phyloP scores from a whole-genome alignment of 495 filamentous ascomycete species.

The Chaetomium fimeti region DNA sequence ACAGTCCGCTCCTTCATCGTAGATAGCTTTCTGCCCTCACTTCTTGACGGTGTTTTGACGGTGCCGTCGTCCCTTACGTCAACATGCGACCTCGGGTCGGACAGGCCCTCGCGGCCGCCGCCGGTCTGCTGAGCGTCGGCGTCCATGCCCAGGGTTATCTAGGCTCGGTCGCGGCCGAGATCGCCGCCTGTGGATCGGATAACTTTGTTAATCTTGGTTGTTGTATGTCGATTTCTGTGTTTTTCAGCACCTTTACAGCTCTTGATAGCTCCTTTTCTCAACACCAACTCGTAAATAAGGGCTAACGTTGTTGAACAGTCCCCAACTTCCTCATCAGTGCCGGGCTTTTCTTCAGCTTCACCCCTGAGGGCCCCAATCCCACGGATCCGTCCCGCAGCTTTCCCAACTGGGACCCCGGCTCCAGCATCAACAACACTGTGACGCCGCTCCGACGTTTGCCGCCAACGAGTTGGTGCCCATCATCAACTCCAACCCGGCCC shows the following conservation, averaged over 20 bases:
- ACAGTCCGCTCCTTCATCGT: slow-evolving; percentile 11
- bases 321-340: slow-evolving; percentile 1
- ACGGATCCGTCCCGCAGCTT: slow-evolving; percentile 22
- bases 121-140: slow-evolving; percentile 25
- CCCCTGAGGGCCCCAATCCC: slow-evolving; percentile 17
- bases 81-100: slow-evolving; percentile 23
- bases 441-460: slow-evolving; percentile 30
- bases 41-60: not conserved
- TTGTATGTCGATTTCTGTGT: not conserved
- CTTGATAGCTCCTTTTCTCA: too few species aligned
- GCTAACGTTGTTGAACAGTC: not conserved
- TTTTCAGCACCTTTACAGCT: too few species aligned
- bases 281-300: too few species aligned
- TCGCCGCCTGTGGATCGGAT: slow-evolving; percentile 19
- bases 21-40: not conserved
- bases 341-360: slow-evolving; percentile 18
- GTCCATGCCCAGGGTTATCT: slow-evolving; percentile 30
- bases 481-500: not conserved
- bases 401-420: slow-evolving; percentile 26
- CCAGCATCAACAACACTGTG: slow-evolving; percentile 27
- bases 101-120: slow-evolving; percentile 31
- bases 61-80: slow-evolving; percentile 7
- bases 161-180: slow-evolving; percentile 15
- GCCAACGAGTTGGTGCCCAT: slow-evolving; percentile 7
- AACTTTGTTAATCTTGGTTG: slow-evolving; percentile 31